Evolutionary conservation across 2,329 filamentous ascomycete species (phyloP), one percentile per base, ranked within the genome.

Genomic region (Diaporthe sp.): DNA sequence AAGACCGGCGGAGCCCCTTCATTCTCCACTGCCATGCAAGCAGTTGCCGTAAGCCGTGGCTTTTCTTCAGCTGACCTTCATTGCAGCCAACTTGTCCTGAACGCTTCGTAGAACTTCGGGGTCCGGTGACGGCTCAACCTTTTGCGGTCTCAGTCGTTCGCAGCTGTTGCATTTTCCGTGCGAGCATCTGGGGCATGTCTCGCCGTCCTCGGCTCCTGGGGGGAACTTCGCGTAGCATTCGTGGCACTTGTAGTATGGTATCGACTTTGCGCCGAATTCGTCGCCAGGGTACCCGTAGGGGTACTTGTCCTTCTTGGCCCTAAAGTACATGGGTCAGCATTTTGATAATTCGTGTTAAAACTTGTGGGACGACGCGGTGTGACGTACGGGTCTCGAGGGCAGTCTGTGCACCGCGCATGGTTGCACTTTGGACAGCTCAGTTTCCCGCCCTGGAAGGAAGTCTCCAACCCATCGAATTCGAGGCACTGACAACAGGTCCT

Each of bases 321-420:
- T 92, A 79, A 33, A 17, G 61, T 38, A 1, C 77, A 78, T 77
- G 73, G 68, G 68, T 77, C 54, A 78, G 75, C 22, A 72, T 75
- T 58, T 77, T 69, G 47, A 10, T 45, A 52, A 17, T 25, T 45
- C 28, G 35, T 45, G 40, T 38, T 15, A 22, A 74, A 69, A 8
- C 40, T 50, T 35, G 35, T 28, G 15, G 5, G 15, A 42, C 25
- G 33, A 22, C 17, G 33, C 19, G 33, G 57, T 35, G 54, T 50
- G 71, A 91, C 93, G 82, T 89, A 95, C 89, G 95, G 95, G 80
- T 95, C 92, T 78, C 95, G 88, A 38, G 94, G 94, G 82, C 95
- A 97, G 80, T 93, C 93, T 52, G 91, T 94, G 86, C 95, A 97
- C 71, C 94, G 92, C 69, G 88, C 82, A 82, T 97, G 95, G 38